These are phyloP conservation scores for Rhodotorula taiwanensis DNA, from an alignment of 768 basidiomycete species.

Conservation along the genomic window DNA sequence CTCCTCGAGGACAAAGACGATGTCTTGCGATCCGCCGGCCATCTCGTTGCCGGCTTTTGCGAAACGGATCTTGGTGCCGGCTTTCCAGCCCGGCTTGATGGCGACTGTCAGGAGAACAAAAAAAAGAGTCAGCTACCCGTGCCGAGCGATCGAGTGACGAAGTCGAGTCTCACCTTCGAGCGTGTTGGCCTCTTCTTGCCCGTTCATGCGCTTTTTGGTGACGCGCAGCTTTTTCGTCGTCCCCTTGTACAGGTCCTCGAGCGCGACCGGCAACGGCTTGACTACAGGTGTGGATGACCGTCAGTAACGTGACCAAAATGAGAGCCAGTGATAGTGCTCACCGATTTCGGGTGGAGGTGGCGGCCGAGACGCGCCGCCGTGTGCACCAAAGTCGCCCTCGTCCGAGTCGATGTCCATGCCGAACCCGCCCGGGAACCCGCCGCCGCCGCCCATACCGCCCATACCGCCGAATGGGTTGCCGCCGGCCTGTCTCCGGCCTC, in stretches of 20 bases:
- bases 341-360: constrained; percentile 30
- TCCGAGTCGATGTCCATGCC: constrained; percentile 41
- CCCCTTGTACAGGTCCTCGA: constrained; percentile 80
- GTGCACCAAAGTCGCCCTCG: constrained; percentile 12
- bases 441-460: constrained; percentile 39
- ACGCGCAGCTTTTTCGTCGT: constrained; percentile 82
- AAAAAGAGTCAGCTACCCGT: not conserved
- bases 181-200: constrained; percentile 74
- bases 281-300: not conserved
- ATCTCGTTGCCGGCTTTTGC: constrained; percentile 74
- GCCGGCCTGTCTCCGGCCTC: constrained; percentile 11
- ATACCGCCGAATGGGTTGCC: constrained; percentile 34
- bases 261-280: constrained; percentile 69
- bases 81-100: constrained; percentile 81
- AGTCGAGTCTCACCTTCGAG: constrained; percentile 57
- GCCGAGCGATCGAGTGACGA: not conserved
- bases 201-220: constrained; percentile 63
- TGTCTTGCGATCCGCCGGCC: constrained; percentile 56
- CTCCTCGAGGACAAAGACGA: constrained; percentile 97
- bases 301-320: not conserved
- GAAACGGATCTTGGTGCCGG: constrained; percentile 88
- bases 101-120: constrained; percentile 29
- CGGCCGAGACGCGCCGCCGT: constrained; percentile 3
- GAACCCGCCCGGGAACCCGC: constrained; percentile 32
- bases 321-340: constrained; percentile 10